Percentiles rank a stretch among this genome's conserved stretches.
Conservation (phyloP, 306 rosid genomes). For the Geum urbanum region DNA sequence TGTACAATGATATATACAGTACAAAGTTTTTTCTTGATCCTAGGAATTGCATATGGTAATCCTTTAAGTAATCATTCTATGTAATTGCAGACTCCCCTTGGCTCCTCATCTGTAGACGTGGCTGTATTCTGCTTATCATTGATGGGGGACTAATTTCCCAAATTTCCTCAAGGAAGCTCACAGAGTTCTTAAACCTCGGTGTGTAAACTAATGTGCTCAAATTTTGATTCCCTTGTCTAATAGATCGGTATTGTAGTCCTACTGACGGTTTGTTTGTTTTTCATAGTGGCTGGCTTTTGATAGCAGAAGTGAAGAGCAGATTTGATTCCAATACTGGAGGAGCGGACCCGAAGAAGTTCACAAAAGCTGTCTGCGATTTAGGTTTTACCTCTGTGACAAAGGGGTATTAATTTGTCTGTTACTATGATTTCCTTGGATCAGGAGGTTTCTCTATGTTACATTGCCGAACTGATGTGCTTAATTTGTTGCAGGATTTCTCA, state of each 20-base stretch:
- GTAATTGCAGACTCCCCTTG: constrained; percentile 60
- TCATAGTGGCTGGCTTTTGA: constrained; percentile 83
- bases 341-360: constrained; percentile 72
- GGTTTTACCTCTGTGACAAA: constrained; percentile 56
- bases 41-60: no score
- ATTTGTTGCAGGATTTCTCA: constrained; percentile 70
- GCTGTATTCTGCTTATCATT: constrained; percentile 88
- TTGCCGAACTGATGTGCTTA: constrained; percentile 17
- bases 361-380: constrained; percentile 60
- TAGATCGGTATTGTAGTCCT: constrained; percentile 3
- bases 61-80: constrained; percentile 14
- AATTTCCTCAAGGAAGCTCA: constrained; percentile 69
- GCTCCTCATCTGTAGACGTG: constrained; percentile 60
- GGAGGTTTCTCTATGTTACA: not conserved
- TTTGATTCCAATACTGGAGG: constrained; percentile 83
- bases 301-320: constrained; percentile 94
- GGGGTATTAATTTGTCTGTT: constrained; percentile 29
- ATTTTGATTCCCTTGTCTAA: not conserved
- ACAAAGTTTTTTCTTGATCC: not conserved
- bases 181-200: constrained; percentile 81
- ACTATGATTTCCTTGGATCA: constrained; percentile 7
- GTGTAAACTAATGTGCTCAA: constrained; percentile 9
- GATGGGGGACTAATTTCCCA: constrained; percentile 78
- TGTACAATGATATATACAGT: constrained; percentile 12
- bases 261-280: constrained; percentile 20